Base-by-base conservation (phyloP, 2,329 filamentous ascomycete genomes). In the Curvularia verruculosa region DNA sequence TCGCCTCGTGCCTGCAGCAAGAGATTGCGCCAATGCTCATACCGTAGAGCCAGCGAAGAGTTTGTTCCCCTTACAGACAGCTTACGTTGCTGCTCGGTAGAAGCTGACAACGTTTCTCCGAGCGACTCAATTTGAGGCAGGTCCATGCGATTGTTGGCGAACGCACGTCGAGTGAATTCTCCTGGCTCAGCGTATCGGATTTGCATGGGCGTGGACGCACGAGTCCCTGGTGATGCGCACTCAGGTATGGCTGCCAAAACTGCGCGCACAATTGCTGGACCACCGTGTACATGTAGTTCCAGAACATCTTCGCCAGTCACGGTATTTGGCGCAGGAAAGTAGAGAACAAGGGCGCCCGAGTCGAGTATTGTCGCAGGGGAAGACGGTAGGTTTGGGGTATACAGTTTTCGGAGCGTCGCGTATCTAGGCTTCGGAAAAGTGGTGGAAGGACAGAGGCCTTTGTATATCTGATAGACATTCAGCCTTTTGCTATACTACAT, bases 241-340 rank as follows among this genome's bases (percentile, higher is more conserved):
- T 78, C 77, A 0, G 90, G 84, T 54, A 99, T 90, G 4, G 92
- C 92, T 23, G 85, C 79, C 2, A 99, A 82, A 0, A 97, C 90
- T 1, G 94, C 91, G 70, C 90, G 92, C 43, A 97, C 89, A 5
- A 95, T 92, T 2, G 95, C 95, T 2, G 88, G 84, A 0, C 95
- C 94, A 26, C 95, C 95, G 70, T 99, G 95, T n/a, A 97, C 85
- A 69, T 99, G 95, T 5, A 99, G 78, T 74, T 99, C 95, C 1
- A 99, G 83, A 1, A 98, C 83, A 71, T 97, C 92, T 73, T 98
- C 93, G 28, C 95, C 95, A 0, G 95, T 99, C 8, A 91, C 92
- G 0, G 92, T 96, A 47, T 85, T 85, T 0, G 94, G 93, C 0
- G 81, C 83, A 0, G 91, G 90, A 64, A 98, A 96, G 77, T 89